Evolutionary conservation across 129 eudicot species (phyloP), one percentile per base, ranked within the genome.

Genomic region (Artemisia annua): DNA sequence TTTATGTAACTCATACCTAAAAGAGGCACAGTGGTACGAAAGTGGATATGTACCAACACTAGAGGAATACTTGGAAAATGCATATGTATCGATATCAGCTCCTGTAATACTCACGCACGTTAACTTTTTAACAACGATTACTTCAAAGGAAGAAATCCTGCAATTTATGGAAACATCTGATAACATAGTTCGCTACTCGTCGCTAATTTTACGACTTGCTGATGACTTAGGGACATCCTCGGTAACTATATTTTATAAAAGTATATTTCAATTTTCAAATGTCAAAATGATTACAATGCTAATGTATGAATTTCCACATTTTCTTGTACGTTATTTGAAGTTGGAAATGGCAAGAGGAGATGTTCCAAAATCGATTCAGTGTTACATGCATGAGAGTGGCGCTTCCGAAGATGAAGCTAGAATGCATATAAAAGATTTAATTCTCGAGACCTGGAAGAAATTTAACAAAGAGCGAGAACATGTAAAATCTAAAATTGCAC

Each of bases 11-110:
- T 14, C 83, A 39, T 79, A 63, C 78, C 53, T 79, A 9, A 46
- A 26, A 48, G 83, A 79, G 64, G 83, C 83, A 66, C 15, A 32
- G 48, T 79, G 83, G 83, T 72, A 58, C 55, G 15, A 79, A 8
- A 72, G 35, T 26, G 70, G 71, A n/a, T 13, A 73, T 60, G 67
- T 48, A 60, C 83, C 79, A 52, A 79, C 75, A 73, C 43, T 35
- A 35, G 43, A 35, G 43, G 43, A 35, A 35, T 35, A 35, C 43
- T 6, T 35, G 43, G 43, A 73, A 3, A 79, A 73, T 67, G 79
- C 70, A 14, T 79, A 55, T 44, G 12, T 73, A 56, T 66, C 83
- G 4, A 44, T 60, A 66, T 16, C 71, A 24, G 69, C 18, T 65
- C 59, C 70, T 11, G 11, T 53, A 32, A 4, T 48, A 48, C 51